Evolutionary conservation across 768 basidiomycete genomes (phyloP).

Genomic region (Macrolepiota albuminosa): DNA sequence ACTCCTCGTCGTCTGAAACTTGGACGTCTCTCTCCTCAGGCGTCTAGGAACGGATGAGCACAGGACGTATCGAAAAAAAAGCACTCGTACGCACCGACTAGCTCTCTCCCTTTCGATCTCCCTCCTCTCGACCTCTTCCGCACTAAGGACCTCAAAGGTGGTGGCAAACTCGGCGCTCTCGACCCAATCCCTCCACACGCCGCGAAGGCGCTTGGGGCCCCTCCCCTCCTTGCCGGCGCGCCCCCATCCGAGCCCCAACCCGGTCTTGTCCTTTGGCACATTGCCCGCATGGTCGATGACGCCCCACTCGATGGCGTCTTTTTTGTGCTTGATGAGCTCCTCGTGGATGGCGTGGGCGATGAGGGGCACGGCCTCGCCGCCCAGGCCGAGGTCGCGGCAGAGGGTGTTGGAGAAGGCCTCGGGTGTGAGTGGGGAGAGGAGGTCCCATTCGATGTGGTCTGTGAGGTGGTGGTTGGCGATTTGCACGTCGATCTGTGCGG

Average conservation of each 20-base stretch:
- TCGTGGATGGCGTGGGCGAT: constrained; percentile 94
- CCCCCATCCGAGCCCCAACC: constrained; percentile 71
- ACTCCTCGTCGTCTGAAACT: constrained; percentile 38
- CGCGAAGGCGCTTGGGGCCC: constrained; percentile 76
- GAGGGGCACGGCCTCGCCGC: constrained; percentile 84
- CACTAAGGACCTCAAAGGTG: constrained; percentile 76
- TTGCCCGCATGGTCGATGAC: constrained; percentile 43
- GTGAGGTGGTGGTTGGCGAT: constrained; percentile 86
- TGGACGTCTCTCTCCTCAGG: constrained; percentile 35
- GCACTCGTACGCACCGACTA: constrained; percentile 43
- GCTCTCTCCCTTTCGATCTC: constrained; percentile 87
- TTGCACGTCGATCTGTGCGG: constrained; percentile 87
- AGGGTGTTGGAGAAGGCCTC: constrained; percentile 78
- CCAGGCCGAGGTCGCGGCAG: constrained; percentile 81
- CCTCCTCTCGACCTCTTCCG: constrained; percentile 88
- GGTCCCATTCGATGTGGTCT: constrained; percentile 98
- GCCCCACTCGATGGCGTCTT: constrained; percentile 92
- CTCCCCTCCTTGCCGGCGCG: constrained; percentile 73
- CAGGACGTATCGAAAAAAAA: neutral
- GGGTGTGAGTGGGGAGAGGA: constrained; percentile 88
- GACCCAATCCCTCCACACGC: constrained; percentile 94
- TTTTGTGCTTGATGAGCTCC: constrained; percentile 92
- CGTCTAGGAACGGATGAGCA: constrained; percentile 19
- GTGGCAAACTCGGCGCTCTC: constrained; percentile 91
- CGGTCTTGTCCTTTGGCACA: constrained; percentile 76